A percentile compares a stretch with the other conserved stretches of the same genome.
Conservation (phyloP, 805 yeast genomes). For the Lachancea waltii region DNA sequence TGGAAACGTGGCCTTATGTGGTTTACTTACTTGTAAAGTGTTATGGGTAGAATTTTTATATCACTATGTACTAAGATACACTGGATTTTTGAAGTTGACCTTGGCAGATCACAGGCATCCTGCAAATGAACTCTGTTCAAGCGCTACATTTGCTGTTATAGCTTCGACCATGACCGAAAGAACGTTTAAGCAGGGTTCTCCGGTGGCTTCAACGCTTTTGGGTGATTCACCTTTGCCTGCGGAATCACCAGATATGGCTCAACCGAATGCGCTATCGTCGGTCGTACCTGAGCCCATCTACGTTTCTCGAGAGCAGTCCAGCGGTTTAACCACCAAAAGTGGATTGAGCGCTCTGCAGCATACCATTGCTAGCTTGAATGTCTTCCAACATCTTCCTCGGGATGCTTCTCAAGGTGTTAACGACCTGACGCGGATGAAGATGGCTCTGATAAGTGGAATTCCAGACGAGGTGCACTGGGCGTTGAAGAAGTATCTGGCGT, state of each 20-base stretch:
- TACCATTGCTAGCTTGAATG: slow-evolving; percentile 27
- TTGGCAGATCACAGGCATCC: too few relatives aligned
- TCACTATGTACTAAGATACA: too few relatives aligned
- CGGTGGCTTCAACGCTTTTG: background rate
- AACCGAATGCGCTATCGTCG: slow-evolving; percentile 18
- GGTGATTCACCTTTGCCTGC: slow-evolving; percentile 6
- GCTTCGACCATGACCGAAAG: slow-evolving; percentile 1
- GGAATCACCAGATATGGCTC: slow-evolving; percentile 2
- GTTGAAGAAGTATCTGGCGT: slow-evolving; percentile 38
- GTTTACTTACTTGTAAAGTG: too few relatives aligned
- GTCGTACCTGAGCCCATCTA: slow-evolving; percentile 26
- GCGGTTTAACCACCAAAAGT: slow-evolving; percentile 21
- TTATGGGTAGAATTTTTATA: too few relatives aligned
- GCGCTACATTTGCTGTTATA: background rate
- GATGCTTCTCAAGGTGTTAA: slow-evolving; percentile 50
- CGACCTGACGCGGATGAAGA: slow-evolving; percentile 55
- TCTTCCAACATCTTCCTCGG: slow-evolving; percentile 30
- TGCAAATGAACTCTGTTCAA: too few relatives aligned
- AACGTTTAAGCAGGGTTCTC: slow-evolving; percentile 4
- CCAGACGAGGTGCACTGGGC: slow-evolving; percentile 70
- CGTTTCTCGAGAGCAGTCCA: slow-evolving; percentile 27
- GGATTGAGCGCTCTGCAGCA: slow-evolving; percentile 20
- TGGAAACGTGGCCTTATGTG: too few relatives aligned
- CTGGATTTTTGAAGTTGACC: too few relatives aligned
- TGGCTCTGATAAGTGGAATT: slow-evolving; percentile 63